Conservation (phyloP, 2,329 filamentous ascomycete genomes). For the Xylariaceae sp. region DNA sequence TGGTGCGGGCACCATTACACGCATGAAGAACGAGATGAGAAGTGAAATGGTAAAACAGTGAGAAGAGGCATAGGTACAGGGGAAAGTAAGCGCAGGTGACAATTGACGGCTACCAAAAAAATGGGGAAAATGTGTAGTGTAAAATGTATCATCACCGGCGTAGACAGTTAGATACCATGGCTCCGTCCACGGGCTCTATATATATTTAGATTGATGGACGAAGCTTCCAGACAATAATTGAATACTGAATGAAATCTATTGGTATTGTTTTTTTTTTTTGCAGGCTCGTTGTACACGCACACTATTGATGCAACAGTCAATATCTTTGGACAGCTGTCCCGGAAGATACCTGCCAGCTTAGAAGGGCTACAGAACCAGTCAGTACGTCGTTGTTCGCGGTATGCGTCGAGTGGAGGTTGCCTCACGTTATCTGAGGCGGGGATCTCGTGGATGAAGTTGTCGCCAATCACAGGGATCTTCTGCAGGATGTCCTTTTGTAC, state of each 20-base stretch:
- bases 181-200: neutral
- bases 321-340: constrained; percentile 7
- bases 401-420: constrained; percentile 15
- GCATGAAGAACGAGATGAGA: constrained; percentile 60
- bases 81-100: neutral
- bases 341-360: constrained; percentile 16
- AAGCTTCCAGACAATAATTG: neutral
- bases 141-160: constrained; percentile 7
- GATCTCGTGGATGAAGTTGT: constrained; percentile 48
- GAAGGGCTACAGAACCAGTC: constrained; percentile 24
- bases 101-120: neutral
- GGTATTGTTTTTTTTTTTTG: constrained; percentile 20
- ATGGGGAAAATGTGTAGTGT: neutral
- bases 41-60: constrained; percentile 29
- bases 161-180: constrained; percentile 7
- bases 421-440: constrained; percentile 59
- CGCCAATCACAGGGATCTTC: constrained; percentile 51
- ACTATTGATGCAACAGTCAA: constrained; percentile 19
- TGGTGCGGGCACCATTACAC: constrained; percentile 57
- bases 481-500: constrained; percentile 55
- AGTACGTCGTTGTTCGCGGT: neutral
- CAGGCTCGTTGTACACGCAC: constrained; percentile 25
- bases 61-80: constrained; percentile 10
- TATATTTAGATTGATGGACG: constrained; percentile 1
- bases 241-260: constrained; percentile 28